A percentile compares a stretch with the other conserved stretches of the same genome.
phyloP scores from a whole-genome alignment of 2,329 filamentous ascomycete species.

The Cladosporium phlei region DNA sequence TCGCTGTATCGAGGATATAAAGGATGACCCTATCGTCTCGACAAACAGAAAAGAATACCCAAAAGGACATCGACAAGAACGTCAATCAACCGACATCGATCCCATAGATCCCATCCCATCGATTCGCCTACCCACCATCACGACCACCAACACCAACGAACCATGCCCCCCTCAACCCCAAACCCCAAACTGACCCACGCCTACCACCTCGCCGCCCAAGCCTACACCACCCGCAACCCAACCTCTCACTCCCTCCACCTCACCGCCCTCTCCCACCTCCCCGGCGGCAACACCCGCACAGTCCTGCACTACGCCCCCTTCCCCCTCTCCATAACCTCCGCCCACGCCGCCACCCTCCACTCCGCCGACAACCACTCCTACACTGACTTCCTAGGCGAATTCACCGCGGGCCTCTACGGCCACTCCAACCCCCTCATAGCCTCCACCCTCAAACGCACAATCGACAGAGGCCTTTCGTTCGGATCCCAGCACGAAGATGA shows the following conservation, averaged over 20 bases:
- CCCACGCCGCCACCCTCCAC: conserved; percentile 24
- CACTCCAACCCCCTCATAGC: conserved; percentile 57
- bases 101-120: background rate
- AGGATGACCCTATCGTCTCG: no score
- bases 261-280: conserved; percentile 29
- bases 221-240: conserved; percentile 5
- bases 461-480: conserved; percentile 49
- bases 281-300: conserved; percentile 37
- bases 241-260: conserved; percentile 23
- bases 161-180: no score
- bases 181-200: no score
- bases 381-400: conserved; percentile 59
- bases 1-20: no score
- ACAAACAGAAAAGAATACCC: no score
- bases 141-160: no score
- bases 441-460: conserved; percentile 45
- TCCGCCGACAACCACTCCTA: conserved; percentile 40
- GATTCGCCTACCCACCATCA: no score
- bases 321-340: conserved; percentile 32
- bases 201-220: background rate
- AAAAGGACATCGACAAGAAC: no score
- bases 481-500: conserved; percentile 53
- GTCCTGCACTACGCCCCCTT: conserved; percentile 36
- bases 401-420: conserved; percentile 61
- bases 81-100: background rate